Evolutionary conservation across 352 stramenopile genomes (phyloP).

Genomic region (Pelagophyceae sp.): DNA sequence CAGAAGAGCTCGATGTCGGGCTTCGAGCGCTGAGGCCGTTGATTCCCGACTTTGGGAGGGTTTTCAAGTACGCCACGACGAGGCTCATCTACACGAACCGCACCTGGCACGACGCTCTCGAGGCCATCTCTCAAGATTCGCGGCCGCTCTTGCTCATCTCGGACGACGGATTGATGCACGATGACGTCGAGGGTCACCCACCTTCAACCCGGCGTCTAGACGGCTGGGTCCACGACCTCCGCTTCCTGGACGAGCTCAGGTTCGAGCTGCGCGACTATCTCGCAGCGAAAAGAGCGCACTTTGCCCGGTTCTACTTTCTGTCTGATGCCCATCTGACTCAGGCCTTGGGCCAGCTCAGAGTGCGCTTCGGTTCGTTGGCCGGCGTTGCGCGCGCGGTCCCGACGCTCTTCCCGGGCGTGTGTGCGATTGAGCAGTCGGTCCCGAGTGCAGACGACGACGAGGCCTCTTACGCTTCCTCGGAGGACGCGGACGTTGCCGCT

Average conservation of each 20-base stretch:
- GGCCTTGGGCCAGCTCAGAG: not conserved
- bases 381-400: conserved; percentile 1
- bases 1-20: not conserved
- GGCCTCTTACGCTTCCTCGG: not conserved
- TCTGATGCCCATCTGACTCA: not conserved
- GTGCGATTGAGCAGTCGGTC: not conserved
- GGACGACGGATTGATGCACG: too few relatives aligned
- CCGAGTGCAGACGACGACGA: not conserved
- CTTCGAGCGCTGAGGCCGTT: not conserved
- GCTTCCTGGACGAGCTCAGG: not conserved
- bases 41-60: not conserved
- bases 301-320: conserved; percentile 7
- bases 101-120: not conserved
- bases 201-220: not conserved
- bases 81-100: not conserved
- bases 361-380: not conserved
- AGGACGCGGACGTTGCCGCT: too few relatives aligned
- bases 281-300: not conserved
- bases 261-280: not conserved
- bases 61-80: not conserved
- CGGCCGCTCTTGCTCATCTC: not conserved
- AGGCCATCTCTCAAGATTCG: not conserved
- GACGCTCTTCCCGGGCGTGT: not conserved
- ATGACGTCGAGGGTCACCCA: not conserved
- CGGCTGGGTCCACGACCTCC: not conserved